Conservation (phyloP, 345 rosid species). For the Linum lewisii region DNA sequence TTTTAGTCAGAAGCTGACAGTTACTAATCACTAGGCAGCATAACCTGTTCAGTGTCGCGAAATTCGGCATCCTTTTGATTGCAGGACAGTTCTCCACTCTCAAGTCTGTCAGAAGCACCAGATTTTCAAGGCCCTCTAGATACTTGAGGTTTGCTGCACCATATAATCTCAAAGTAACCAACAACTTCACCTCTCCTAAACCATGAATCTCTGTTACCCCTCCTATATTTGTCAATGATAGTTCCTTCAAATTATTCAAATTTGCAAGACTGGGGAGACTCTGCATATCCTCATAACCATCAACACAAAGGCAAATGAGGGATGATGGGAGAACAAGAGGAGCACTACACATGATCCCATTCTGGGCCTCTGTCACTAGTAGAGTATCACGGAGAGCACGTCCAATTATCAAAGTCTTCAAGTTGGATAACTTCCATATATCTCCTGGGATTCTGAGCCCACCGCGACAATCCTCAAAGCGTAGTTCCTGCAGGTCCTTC, state of each 20-base stretch:
- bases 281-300: background rate
- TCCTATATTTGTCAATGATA: background rate
- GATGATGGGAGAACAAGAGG: background rate
- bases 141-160: background rate
- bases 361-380: background rate
- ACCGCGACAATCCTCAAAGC: background rate
- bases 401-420: background rate
- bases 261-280: background rate
- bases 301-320: background rate
- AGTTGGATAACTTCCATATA: background rate
- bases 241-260: background rate
- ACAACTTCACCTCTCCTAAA: background rate
- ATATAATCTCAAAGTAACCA: background rate
- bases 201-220: background rate
- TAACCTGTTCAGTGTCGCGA: background rate
- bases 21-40: background rate
- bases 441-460: background rate
- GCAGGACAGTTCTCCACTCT: background rate
- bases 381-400: background rate
- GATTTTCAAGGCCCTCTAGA: background rate
- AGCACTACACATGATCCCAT: too few relatives aligned
- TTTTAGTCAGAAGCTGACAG: background rate
- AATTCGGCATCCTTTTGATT: background rate
- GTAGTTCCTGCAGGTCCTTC: background rate
- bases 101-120: background rate